Conservation (phyloP, 2,329 filamentous ascomycete genomes). For the Xylariales sp. region DNA sequence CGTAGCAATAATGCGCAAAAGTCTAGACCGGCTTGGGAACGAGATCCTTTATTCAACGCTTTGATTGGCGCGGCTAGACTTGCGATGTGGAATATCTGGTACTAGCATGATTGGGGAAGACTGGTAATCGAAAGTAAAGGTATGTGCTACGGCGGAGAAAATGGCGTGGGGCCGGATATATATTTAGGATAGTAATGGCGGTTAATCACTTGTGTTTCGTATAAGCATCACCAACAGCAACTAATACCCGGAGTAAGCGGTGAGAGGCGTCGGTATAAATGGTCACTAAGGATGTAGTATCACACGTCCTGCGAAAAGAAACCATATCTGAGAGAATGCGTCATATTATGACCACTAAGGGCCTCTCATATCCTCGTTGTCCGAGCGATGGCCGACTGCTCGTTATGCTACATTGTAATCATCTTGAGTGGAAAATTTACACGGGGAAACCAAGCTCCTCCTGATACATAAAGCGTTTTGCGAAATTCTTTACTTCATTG, state of each 20-base stretch:
- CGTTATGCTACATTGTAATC: slow-evolving; percentile 29
- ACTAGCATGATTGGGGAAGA: not conserved
- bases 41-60: not conserved
- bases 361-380: slow-evolving; percentile 24
- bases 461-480: slow-evolving; percentile 20
- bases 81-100: not conserved
- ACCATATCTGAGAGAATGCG: not conserved
- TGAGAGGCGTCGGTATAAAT: not conserved
- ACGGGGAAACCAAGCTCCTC: slow-evolving; percentile 20
- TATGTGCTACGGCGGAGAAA: not conserved
- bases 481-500: slow-evolving; percentile 1
- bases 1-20: not conserved
- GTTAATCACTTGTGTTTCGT: not conserved
- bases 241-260: not conserved
- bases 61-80: not conserved
- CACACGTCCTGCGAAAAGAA: not conserved
- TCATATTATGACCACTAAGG: slow-evolving; percentile 22
- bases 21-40: not conserved
- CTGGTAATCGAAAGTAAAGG: not conserved
- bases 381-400: slow-evolving; percentile 20
- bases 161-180: too few relatives aligned
- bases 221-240: too few relatives aligned
- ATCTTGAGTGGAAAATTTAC: slow-evolving; percentile 34
- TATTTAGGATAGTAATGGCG: too few relatives aligned
- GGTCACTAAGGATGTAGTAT: not conserved